Base-by-base conservation (phyloP, 805 yeast genomes). In the Saturnispora bothae region DNA sequence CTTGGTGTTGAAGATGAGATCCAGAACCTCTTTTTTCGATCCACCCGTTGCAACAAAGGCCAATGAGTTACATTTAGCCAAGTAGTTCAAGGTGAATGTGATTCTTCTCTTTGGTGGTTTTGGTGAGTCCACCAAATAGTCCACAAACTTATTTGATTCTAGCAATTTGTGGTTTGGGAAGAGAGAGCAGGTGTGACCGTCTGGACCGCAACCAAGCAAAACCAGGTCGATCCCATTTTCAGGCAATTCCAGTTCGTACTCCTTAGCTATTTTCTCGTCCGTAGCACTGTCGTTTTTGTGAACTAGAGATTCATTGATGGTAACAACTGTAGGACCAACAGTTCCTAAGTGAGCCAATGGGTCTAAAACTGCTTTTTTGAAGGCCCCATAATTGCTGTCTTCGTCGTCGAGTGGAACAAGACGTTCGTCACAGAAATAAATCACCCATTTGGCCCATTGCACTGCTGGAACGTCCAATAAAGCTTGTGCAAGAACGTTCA, bases 41-140 rank as follows among this genome's bases (percentile, higher is more conserved):
- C 80, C 78, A 42, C 96, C 96, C 56, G 83, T 88, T 13, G 95
- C 95, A 33, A 85, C 88, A 60, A 86, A 86, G 2, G 83, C 79
- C 49, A 86, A 73, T 19, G 60, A 47, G 16, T 53, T 47, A 13
- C 79, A 78, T 16, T 54, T 59, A 38, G 65, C 67, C 48, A 86
- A 67, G 3, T 79, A 78, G 5, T 89, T 88, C 60, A 83, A 74
- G 5, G 96, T 86, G 56, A 86, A 66, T 3, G 95, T 83, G 60
- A 86, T 82, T 66, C 96, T 76, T 66, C 88, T 77, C 57, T 88
- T 78, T 29, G 96, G 96, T 23, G 94, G 95, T 61, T 88, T 88
- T 57, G 96, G 96, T 9, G 94, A 82, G 56, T 86, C 89, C 36
- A 69, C 66, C 45, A 88, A 73, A 51, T 73, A 61, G 8, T 88